Evolutionary conservation across 306 rosid genomes (phyloP), one percentile per base, ranked within the genome.

Genomic region (Luffa aegyptiaca): DNA sequence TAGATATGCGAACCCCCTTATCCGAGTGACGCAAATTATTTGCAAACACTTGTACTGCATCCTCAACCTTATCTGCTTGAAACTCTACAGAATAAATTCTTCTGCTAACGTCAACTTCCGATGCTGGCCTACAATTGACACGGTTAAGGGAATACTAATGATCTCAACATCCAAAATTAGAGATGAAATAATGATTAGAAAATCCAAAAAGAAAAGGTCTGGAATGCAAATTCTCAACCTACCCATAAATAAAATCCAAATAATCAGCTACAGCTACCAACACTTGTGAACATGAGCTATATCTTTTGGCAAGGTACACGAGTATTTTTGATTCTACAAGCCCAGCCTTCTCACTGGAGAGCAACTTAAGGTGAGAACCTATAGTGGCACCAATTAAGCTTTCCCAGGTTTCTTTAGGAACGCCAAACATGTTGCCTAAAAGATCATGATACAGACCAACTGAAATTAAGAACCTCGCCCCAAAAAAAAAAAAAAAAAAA

Each of bases 221-320:
- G 74, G 64, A 76, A 57, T 52, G 64, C 37, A 77, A 8, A 56
- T 0, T 41, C 33, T 79, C 39, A 44, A 82, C 97, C 77, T 84
- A 95, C 98, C 97, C 93, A 75, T 87, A 82, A 72, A 79, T 73
- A 62, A 79, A 66, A 78, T 95, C 98, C 87, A 95, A 88, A 85
- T 88, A 89, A 51, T 83, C 88, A 88, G 96, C 96, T 74, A 95
- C 96, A 82, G 93, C 98, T 64, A 64, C 76, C 87, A 95, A 79
- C 35, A 92, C 90, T 59, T 78, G 92, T 63, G 89, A 56, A 81
- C 92, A 88, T 77, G 91, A 91, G 69, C 77, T 89, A 57, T 92
- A 88, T 81, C 85, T 88, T 80, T 84, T 90, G 56, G 91, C 97
- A 83, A 89, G 87, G 84, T 69, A 78, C 76, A 91, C 79, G 83